Conservation (phyloP, 2,329 filamentous ascomycete species). For the Tolypocladium album region DNA sequence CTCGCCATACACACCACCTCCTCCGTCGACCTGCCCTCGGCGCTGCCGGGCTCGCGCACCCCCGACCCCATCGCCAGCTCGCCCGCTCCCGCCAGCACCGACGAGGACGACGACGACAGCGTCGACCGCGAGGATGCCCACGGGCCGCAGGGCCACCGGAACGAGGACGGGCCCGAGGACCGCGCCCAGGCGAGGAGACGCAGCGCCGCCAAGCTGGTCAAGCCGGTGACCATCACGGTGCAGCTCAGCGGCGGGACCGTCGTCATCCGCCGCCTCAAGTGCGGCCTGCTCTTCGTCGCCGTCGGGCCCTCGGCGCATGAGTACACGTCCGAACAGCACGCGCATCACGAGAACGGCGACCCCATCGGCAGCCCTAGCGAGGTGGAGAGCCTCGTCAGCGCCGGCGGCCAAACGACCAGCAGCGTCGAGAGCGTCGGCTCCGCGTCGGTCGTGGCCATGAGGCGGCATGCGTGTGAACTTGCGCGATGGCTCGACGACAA, state of each 20-base stretch:
- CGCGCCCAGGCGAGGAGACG: neutral
- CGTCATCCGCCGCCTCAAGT: slow-evolving; percentile 45
- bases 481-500: slow-evolving; percentile 50
- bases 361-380: slow-evolving; percentile 29
- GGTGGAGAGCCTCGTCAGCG: slow-evolving; percentile 35
- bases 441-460: slow-evolving; percentile 38
- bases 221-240: slow-evolving; percentile 39
- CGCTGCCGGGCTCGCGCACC: slow-evolving; percentile 25
- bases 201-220: slow-evolving; percentile 12
- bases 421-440: slow-evolving; percentile 27
- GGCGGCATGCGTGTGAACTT: slow-evolving; percentile 48
- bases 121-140: slow-evolving; percentile 8
- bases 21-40: slow-evolving; percentile 28
- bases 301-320: slow-evolving; percentile 34
- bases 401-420: slow-evolving; percentile 31
- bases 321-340: slow-evolving; percentile 6
- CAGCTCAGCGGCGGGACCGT: slow-evolving; percentile 49
- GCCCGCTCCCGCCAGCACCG: slow-evolving; percentile 10
- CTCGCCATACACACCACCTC: slow-evolving; percentile 45
- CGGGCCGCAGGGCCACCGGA: slow-evolving; percentile 10
- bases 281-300: slow-evolving; percentile 52
- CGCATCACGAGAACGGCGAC: slow-evolving; percentile 17
- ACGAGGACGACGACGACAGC: slow-evolving; percentile 12
- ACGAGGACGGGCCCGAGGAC: neutral
- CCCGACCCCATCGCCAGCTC: slow-evolving; percentile 13